A percentile compares a stretch with the other conserved stretches of the same genome.
Evolutionary conservation across 139 green algal genomes (phyloP).

Genomic region (Chlorella sp.): DNA sequence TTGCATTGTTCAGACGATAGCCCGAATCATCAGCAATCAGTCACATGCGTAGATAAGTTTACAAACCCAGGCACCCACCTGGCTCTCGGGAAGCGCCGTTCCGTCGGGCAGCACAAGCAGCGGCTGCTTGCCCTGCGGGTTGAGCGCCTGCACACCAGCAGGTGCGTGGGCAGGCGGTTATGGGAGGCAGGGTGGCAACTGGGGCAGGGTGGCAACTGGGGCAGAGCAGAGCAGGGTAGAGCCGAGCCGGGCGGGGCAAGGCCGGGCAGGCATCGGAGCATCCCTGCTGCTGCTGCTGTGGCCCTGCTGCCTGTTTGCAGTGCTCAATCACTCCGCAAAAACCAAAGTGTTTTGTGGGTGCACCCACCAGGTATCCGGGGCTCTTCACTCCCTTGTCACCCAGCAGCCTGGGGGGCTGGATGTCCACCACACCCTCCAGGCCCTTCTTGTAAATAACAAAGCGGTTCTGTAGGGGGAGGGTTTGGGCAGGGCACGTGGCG

Average conservation of each 20-base stretch:
- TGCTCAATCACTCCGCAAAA: too few species aligned
- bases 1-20: too few species aligned
- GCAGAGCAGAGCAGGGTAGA: too few species aligned
- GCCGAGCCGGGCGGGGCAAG: too few species aligned
- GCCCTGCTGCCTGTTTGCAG: conserved; percentile 24
- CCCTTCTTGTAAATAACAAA: conserved; percentile 74
- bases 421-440: conserved; percentile 67
- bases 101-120: conserved; percentile 73
- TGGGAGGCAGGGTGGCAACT: too few species aligned
- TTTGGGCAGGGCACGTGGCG: too few species aligned
- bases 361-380: conserved; percentile 29
- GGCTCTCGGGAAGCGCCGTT: conserved; percentile 66
- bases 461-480: conserved; percentile 20
- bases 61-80: conserved; percentile 39
- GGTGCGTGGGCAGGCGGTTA: too few species aligned
- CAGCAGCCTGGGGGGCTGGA: conserved; percentile 57
- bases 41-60: too few species aligned
- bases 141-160: conserved; percentile 14
- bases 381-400: conserved; percentile 63
- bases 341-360: too few species aligned
- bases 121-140: conserved; percentile 78
- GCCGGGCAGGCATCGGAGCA: too few species aligned
- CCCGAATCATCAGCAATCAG: too few species aligned
- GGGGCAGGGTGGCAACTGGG: too few species aligned
- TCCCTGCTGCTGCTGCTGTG: background rate